Evolutionary conservation across 768 basidiomycete genomes (phyloP).

Genomic region (Clitopilus hobsonii): DNA sequence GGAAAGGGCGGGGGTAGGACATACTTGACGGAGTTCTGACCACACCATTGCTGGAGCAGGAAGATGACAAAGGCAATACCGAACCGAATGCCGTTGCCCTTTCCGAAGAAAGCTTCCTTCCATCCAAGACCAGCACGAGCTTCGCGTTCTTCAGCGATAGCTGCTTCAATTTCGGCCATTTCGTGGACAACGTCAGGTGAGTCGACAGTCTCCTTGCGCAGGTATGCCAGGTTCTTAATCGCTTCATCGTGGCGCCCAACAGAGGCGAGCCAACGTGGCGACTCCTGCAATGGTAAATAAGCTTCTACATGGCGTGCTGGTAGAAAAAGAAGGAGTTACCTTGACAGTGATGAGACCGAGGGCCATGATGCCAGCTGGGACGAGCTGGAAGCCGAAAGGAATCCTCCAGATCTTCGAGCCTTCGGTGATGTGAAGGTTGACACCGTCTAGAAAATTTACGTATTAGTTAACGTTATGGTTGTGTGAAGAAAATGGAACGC

Average conservation of each 20-base stretch:
- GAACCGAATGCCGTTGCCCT: constrained; percentile 80
- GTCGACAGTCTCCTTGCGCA: constrained; percentile 41
- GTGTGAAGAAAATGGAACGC: constrained; percentile 13
- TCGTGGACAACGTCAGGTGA: constrained; percentile 50
- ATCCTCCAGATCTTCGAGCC: constrained; percentile 60
- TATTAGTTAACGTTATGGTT: neutral
- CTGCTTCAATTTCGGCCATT: constrained; percentile 79
- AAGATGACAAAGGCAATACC: constrained; percentile 81
- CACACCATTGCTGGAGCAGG: constrained; percentile 78
- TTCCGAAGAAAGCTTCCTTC: constrained; percentile 72
- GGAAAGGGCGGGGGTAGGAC: constrained; percentile 5
- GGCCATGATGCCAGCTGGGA: constrained; percentile 68
- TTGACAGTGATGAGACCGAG: constrained; percentile 65
- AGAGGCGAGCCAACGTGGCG: constrained; percentile 72
- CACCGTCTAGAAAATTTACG: constrained; percentile 46
- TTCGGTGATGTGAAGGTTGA: constrained; percentile 45
- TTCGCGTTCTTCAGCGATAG: constrained; percentile 67
- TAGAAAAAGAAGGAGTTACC: constrained; percentile 17
- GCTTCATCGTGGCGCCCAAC: constrained; percentile 53
- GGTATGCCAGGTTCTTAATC: constrained; percentile 55
- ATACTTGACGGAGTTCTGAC: constrained; percentile 73
- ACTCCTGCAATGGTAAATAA: constrained; percentile 42
- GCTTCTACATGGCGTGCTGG: constrained; percentile 15
- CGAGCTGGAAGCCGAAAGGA: constrained; percentile 71
- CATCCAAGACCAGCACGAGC: constrained; percentile 60